Percentiles rank a stretch among this genome's conserved stretches.
Evolutionary conservation across 2,329 filamentous ascomycete species (phyloP).

Genomic region (Aspergillus terreus): DNA sequence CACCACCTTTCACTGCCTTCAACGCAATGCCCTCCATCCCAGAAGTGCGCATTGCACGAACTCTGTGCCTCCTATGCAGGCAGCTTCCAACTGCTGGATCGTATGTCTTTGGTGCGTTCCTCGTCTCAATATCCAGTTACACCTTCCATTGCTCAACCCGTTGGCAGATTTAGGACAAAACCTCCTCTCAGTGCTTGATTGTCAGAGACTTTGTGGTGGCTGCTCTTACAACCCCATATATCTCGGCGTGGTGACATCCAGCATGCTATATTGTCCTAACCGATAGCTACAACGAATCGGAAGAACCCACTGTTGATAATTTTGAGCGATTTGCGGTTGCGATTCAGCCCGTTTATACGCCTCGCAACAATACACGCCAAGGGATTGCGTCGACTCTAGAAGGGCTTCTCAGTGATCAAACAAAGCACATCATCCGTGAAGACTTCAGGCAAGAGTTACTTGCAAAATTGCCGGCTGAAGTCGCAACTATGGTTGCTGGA

Average conservation of each 20-base stretch:
- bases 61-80: slow-evolving; percentile 6
- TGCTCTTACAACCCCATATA: background rate
- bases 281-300: background rate
- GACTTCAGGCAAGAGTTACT: background rate
- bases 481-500: background rate
- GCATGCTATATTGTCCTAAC: background rate
- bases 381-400: background rate
- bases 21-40: background rate
- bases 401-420: slow-evolving; percentile 2
- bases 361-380: background rate
- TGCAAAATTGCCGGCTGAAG: slow-evolving; percentile 2
- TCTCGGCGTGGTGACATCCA: slow-evolving; percentile 1
- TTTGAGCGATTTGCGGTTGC: slow-evolving; percentile 1
- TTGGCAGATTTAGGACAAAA: background rate
- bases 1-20: too few relatives aligned
- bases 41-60: background rate
- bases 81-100: background rate
- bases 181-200: background rate
- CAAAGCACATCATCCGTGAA: background rate
- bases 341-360: background rate
- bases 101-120: slow-evolving; percentile 1
- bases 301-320: background rate
- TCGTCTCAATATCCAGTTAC: background rate
- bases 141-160: background rate
- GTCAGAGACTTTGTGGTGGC: background rate